Evolutionary conservation across 331 rosid genomes (phyloP).

Genomic region (Malus hybrid): DNA sequence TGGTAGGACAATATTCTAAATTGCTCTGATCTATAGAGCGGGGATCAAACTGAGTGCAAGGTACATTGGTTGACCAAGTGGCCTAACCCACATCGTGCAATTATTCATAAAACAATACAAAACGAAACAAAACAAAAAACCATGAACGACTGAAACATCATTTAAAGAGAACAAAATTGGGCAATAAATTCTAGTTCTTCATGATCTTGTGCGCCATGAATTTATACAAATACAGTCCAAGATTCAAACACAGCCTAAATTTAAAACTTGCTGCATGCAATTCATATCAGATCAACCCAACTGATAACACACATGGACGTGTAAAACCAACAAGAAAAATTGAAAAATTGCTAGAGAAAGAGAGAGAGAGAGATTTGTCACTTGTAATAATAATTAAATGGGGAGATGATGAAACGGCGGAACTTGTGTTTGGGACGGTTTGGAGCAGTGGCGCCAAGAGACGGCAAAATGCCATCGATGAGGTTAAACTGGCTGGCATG

Average conservation of each 20-base stretch:
- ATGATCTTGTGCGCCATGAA: not conserved
- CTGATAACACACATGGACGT: too few relatives aligned
- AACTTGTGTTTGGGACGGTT: conserved; percentile 17
- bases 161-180: not conserved
- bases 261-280: too few relatives aligned
- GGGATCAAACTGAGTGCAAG: too few relatives aligned
- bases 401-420: conserved; percentile 33
- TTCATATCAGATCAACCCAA: too few relatives aligned
- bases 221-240: too few relatives aligned
- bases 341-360: not conserved
- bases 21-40: too few relatives aligned
- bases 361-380: not conserved
- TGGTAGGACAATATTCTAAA: not conserved
- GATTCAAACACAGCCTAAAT: too few relatives aligned
- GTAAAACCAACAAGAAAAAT: too few relatives aligned
- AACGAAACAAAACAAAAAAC: not conserved
- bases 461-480: conserved; percentile 40
- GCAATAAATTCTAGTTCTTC: not conserved
- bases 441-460: conserved; percentile 36
- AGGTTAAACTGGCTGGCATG: conserved; percentile 62
- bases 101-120: too few relatives aligned
- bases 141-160: not conserved
- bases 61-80: too few relatives aligned
- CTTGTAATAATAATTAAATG: conserved; percentile 10
- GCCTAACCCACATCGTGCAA: too few relatives aligned